Conservation (phyloP, 2,329 filamentous ascomycete genomes). For the Trichoderma sp. region DNA sequence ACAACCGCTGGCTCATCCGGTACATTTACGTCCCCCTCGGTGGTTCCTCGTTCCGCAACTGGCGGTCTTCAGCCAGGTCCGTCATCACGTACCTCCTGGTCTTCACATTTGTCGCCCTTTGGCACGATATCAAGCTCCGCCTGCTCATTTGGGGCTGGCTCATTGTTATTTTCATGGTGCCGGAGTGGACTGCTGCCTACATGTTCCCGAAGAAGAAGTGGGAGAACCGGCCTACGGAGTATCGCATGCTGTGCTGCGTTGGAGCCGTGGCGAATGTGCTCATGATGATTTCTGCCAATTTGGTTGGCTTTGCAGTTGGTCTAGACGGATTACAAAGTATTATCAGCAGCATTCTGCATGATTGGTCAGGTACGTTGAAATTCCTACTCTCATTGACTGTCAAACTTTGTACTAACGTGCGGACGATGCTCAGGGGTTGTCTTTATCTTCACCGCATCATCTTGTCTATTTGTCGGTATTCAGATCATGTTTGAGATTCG, state of each 20-base stretch:
- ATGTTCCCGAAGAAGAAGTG: conserved; percentile 74
- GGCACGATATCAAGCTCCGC: conserved; percentile 93
- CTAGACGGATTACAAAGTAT: conserved; percentile 81
- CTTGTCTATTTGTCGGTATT: conserved; percentile 75
- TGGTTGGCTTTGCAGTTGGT: conserved; percentile 92
- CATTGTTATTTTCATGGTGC: conserved; percentile 87
- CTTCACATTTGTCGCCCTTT: conserved; percentile 95
- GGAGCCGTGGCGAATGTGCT: conserved; percentile 81
- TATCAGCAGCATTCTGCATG: conserved; percentile 69
- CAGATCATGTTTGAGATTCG: conserved; percentile 97
- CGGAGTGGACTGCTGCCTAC: conserved; percentile 70
- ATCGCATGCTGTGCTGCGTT: conserved; percentile 75
- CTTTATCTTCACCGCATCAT: conserved; percentile 70
- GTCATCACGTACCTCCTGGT: conserved; percentile 76
- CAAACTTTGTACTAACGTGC: neutral
- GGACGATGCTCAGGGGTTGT: conserved; percentile 53
- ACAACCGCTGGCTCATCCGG: conserved; percentile 89
- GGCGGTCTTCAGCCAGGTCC: conserved; percentile 51
- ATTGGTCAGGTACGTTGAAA: conserved; percentile 59
- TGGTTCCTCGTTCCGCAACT: conserved; percentile 55
- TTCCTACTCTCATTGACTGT: neutral
- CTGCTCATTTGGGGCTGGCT: conserved; percentile 97
- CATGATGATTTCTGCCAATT: conserved; percentile 94
- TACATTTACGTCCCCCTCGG: conserved; percentile 94
- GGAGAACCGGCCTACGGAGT: conserved; percentile 65